Percentiles rank a stretch among this genome's conserved stretches.
These are phyloP conservation scores for Phycomyces nitens DNA, from an alignment of 192 early-diverging fungal genomes.

Conservation along the genomic window DNA sequence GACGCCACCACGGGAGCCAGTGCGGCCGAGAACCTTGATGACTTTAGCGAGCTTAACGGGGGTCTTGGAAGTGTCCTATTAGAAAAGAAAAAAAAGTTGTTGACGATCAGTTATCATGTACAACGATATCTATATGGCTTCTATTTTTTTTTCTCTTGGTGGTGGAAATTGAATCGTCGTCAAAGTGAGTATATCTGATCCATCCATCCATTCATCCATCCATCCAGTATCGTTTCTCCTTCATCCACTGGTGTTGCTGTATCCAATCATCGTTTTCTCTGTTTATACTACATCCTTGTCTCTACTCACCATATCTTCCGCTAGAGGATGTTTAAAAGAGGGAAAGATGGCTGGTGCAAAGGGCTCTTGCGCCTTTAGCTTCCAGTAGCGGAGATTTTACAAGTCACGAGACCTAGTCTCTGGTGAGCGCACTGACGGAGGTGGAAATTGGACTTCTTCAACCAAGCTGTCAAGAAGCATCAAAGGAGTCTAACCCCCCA, in stretches of 20 bases:
- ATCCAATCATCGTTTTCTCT: no score
- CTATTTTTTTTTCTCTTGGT: background rate
- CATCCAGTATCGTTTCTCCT: background rate
- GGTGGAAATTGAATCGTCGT: background rate
- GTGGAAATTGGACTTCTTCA: no score
- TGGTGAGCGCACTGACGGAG: background rate
- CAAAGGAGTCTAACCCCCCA: no score
- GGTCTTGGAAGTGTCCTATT: conserved; percentile 42
- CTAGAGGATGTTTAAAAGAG: conserved; percentile 3
- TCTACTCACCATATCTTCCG: conserved; percentile 5
- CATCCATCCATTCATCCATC: conserved; percentile 24
- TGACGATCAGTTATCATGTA: background rate
- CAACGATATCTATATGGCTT: background rate
- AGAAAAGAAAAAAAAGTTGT: background rate
- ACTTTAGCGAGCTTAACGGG: conserved; percentile 92
- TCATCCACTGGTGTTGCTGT: no score
- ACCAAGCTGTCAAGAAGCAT: no score
- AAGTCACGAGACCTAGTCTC: background rate
- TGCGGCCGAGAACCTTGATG: conserved; percentile 96
- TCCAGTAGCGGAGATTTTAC: background rate
- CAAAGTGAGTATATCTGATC: background rate
- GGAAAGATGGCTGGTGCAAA: conserved; percentile 1
- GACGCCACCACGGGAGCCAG: conserved; percentile 99
- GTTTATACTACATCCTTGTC: no score
- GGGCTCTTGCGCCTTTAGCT: background rate